Conservation (phyloP, 257 asterid genomes). For the Przewalskia tangutica region DNA sequence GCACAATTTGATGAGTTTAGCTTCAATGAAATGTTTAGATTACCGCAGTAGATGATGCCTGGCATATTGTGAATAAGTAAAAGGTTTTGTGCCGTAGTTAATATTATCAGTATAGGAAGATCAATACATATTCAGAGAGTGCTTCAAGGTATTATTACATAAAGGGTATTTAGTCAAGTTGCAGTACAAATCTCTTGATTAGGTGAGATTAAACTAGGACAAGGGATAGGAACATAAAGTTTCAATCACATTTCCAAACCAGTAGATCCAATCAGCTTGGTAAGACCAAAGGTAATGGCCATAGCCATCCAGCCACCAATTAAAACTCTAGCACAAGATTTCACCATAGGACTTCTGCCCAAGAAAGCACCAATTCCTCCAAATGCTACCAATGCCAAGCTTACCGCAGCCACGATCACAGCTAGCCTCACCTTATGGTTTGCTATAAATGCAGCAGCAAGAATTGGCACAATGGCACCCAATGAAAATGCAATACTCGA, state of each 20-base stretch:
- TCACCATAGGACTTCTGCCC: slow-evolving; percentile 34
- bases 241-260: slow-evolving; percentile 31
- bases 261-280: slow-evolving; percentile 37
- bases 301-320: slow-evolving; percentile 76
- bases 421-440: slow-evolving; percentile 33
- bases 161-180: background rate
- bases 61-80: background rate
- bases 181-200: background rate
- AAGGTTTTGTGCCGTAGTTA: background rate
- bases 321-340: slow-evolving; percentile 43
- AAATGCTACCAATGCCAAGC: slow-evolving; percentile 37
- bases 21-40: background rate
- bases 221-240: background rate
- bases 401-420: slow-evolving; percentile 39
- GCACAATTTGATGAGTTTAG: background rate
- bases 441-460: slow-evolving; percentile 46
- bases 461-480: slow-evolving; percentile 55
- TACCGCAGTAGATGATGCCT: background rate
- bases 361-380: slow-evolving; percentile 49
- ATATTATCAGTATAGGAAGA: background rate
- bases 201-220: background rate
- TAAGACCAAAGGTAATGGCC: slow-evolving; percentile 60
- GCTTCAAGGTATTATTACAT: background rate
- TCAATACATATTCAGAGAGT: background rate
- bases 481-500: slow-evolving; percentile 47